phyloP scores from a whole-genome alignment of 73 alveolate species.

The Paramecium primaurelia region DNA sequence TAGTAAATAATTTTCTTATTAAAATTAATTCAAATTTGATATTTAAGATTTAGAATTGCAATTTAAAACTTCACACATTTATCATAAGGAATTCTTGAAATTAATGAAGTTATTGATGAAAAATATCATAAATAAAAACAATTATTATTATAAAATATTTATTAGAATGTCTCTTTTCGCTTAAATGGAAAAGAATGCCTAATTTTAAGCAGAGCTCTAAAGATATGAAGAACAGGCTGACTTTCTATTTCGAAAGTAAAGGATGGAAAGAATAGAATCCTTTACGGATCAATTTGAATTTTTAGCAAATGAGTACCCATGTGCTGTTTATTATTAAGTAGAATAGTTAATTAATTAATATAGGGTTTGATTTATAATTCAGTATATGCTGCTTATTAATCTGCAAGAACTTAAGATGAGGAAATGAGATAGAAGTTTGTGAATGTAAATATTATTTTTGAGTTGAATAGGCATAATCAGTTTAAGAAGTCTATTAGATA shows the following conservation, averaged over 20 bases:
- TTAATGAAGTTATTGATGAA: neutral
- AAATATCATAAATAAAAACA: neutral
- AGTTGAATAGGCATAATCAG: constrained; percentile 67
- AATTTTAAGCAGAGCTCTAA: constrained; percentile 69
- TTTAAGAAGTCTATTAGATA: constrained; percentile 63
- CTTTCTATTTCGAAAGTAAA: constrained; percentile 57
- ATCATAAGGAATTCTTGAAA: too few relatives aligned
- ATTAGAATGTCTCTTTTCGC: constrained; percentile 18
- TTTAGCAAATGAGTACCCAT: constrained; percentile 64
- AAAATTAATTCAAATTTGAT: neutral
- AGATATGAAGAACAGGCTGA: constrained; percentile 62
- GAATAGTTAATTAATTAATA: constrained; percentile 14
- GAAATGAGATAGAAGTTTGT: constrained; percentile 46
- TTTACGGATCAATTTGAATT: constrained; percentile 67
- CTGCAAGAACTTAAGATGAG: constrained; percentile 58
- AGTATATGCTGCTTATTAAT: constrained; percentile 64
- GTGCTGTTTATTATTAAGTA: constrained; percentile 66
- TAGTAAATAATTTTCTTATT: neutral
- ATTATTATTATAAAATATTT: neutral
- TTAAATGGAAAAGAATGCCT: constrained; percentile 35
- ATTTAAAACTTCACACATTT: too few relatives aligned
- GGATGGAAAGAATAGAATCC: constrained; percentile 69
- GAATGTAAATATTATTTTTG: neutral
- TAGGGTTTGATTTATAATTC: constrained; percentile 50
- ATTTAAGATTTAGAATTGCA: neutral